phyloP scores from a whole-genome alignment of 2,329 filamentous ascomycete genomes.

The Neonectria hederae region DNA sequence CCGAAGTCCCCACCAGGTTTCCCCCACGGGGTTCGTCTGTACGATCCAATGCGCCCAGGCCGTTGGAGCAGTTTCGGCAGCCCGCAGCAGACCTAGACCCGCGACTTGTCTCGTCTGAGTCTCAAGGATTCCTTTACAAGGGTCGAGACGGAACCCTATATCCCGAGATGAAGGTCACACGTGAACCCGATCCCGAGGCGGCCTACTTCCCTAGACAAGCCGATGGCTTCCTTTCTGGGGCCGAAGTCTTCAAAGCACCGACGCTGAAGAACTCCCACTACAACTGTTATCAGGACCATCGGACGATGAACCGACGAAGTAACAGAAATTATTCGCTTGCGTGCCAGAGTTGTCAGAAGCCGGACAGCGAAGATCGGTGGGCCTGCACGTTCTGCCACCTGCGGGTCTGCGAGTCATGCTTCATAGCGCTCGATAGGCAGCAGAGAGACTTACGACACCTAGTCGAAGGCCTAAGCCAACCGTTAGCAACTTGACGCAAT shows the following conservation, averaged over 20 bases:
- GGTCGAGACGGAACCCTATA: slow-evolving; percentile 54
- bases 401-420: slow-evolving; percentile 61
- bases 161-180: slow-evolving; percentile 51
- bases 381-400: slow-evolving; percentile 61
- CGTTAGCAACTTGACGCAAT: neutral
- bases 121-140: slow-evolving; percentile 48
- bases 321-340: slow-evolving; percentile 62
- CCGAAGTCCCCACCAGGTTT: slow-evolving; percentile 39
- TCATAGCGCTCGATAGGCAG: slow-evolving; percentile 52
- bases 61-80: slow-evolving; percentile 37
- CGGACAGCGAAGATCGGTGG: slow-evolving; percentile 56
- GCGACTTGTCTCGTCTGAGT: slow-evolving; percentile 47
- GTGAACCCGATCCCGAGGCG: slow-evolving; percentile 49
- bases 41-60: slow-evolving; percentile 31
- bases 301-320: slow-evolving; percentile 57
- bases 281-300: slow-evolving; percentile 59
- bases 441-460: slow-evolving; percentile 56
- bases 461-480: slow-evolving; percentile 44
- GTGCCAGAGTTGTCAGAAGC: slow-evolving; percentile 62
- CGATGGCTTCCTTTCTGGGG: slow-evolving; percentile 41
- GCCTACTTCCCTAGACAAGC: slow-evolving; percentile 50
- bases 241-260: slow-evolving; percentile 53
- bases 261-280: slow-evolving; percentile 57
- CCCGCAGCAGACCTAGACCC: slow-evolving; percentile 40
- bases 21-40: slow-evolving; percentile 48